phyloP scores from a whole-genome alignment of 345 rosid species.

The Acer saccharum region DNA sequence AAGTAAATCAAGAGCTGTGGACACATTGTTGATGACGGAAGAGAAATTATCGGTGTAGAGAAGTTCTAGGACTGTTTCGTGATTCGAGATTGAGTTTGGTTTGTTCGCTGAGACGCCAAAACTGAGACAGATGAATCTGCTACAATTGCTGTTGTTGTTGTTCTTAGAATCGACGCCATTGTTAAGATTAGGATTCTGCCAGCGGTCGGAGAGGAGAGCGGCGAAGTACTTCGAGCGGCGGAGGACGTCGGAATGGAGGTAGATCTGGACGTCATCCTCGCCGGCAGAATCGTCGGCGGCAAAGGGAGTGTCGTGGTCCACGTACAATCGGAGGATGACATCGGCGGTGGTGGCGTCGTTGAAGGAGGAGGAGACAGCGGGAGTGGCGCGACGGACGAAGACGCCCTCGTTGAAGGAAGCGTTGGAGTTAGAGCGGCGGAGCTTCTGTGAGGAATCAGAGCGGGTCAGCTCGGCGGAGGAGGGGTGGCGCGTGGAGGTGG shows the following conservation, averaged over 20 bases:
- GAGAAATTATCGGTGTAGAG: slow-evolving; percentile 53
- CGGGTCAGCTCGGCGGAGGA: slow-evolving; percentile 30
- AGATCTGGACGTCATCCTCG: slow-evolving; percentile 44
- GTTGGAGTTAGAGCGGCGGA: slow-evolving; percentile 40
- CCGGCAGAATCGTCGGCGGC: slow-evolving; percentile 13
- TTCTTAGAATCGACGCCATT: slow-evolving; percentile 10
- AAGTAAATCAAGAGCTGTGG: slow-evolving; percentile 57
- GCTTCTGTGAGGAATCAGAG: slow-evolving; percentile 33
- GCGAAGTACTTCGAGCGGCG: slow-evolving; percentile 60
- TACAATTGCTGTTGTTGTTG: not conserved
- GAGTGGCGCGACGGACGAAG: not conserved
- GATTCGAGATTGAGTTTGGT: slow-evolving; percentile 35
- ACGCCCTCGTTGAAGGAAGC: slow-evolving; percentile 9
- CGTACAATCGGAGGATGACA: slow-evolving; percentile 44
- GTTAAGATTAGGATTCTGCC: slow-evolving; percentile 31
- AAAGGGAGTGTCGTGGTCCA: slow-evolving; percentile 25
- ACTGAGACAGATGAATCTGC: slow-evolving; percentile 23
- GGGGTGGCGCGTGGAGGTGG: slow-evolving; percentile 29
- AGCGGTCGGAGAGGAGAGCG: slow-evolving; percentile 64
- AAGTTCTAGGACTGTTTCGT: slow-evolving; percentile 48
- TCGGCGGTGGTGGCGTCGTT: slow-evolving; percentile 53
- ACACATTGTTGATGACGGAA: slow-evolving; percentile 34
- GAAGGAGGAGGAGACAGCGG: slow-evolving; percentile 25
- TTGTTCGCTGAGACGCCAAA: slow-evolving; percentile 31
- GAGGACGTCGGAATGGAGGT: slow-evolving; percentile 61